A percentile compares a stretch with the other conserved stretches of the same genome.
Evolutionary conservation across 2,329 filamentous ascomycete species (phyloP).

Genomic region (Alternaria sp.): DNA sequence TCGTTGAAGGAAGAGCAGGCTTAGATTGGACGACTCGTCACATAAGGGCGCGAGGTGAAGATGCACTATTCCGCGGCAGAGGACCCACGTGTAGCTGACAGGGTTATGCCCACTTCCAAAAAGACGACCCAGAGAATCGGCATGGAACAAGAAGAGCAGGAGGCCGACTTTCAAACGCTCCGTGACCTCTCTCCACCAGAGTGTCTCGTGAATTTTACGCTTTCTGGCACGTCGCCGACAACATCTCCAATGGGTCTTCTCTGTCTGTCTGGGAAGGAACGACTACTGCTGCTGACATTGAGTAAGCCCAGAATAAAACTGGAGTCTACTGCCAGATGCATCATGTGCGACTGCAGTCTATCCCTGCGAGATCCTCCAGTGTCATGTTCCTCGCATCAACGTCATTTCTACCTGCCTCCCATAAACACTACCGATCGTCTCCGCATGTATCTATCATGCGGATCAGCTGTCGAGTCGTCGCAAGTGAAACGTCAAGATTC

Average conservation of each 20-base stretch:
- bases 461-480: neutral
- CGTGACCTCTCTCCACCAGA: slow-evolving; percentile 18
- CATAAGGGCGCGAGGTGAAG: slow-evolving; percentile 10
- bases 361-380: slow-evolving; percentile 3
- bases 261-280: neutral
- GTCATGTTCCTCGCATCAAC: slow-evolving; percentile 2
- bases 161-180: slow-evolving; percentile 18
- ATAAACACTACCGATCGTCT: slow-evolving; percentile 12
- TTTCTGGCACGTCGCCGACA: slow-evolving; percentile 1
- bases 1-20: neutral
- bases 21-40: slow-evolving; percentile 13
- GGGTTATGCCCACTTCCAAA: slow-evolving; percentile 18
- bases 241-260: neutral
- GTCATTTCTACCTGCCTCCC: slow-evolving; percentile 7
- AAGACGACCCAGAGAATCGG: slow-evolving; percentile 22
- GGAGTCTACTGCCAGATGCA: neutral
- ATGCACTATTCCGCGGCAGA: slow-evolving; percentile 20
- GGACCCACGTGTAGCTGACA: slow-evolving; percentile 29
- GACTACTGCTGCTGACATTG: neutral
- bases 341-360: neutral
- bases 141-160: slow-evolving; percentile 19
- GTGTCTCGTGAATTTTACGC: neutral
- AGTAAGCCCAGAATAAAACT: neutral
- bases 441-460: slow-evolving; percentile 6
- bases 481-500: neutral